Evolutionary conservation across 306 rosid genomes (phyloP), one percentile per base, ranked within the genome.

Genomic region (Pyrus communis): DNA sequence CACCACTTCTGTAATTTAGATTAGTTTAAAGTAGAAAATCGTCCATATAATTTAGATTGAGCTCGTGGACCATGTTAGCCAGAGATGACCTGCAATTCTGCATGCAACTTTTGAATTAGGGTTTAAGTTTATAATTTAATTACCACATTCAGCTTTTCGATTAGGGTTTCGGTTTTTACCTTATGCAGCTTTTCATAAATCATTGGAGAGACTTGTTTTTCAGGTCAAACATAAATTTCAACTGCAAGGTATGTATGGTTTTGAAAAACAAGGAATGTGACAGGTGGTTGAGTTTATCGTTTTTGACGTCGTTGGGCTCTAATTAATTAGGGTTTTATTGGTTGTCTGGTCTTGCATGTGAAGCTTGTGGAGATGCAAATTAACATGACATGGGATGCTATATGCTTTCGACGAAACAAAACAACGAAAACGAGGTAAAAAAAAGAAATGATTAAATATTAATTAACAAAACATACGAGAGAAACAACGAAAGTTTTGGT

Each of bases 1-100:
- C 21, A 51, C 1, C 8, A 0, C 0, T 51, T 51, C 0, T 2
- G 0, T 15, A 49, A 0, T 49, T 49, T 49, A 49, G 2, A 49
- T 49, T 49, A 49, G 8, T 49, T 49, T 49, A 49, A 17, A 5
- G 1, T 49, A 49, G 3, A 49, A 49, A 15, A 49, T 1, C 40
- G 9, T 35, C 2, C 9, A 35, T 0, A 7, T 35, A 33, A 35
- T 35, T 35, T 35, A 35, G 2, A 51, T 51, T 51, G 21, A 15
- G 21, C 3, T 49, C 0, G 21, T 49, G 55, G 55, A 5, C 21
- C 21, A 5, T 49, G 21, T 49, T 15, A 49, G 18, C 21, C 21
- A 49, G 9, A 49, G 19, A 15, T 17, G 55, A 51, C 21, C 21
- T 15, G 21, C 55, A 51, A 51, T 51, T 51, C 54, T 15, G 9